These are phyloP conservation scores for Penicillium coprophilum DNA, from an alignment of 495 filamentous ascomycete species.

Conservation along the genomic window DNA sequence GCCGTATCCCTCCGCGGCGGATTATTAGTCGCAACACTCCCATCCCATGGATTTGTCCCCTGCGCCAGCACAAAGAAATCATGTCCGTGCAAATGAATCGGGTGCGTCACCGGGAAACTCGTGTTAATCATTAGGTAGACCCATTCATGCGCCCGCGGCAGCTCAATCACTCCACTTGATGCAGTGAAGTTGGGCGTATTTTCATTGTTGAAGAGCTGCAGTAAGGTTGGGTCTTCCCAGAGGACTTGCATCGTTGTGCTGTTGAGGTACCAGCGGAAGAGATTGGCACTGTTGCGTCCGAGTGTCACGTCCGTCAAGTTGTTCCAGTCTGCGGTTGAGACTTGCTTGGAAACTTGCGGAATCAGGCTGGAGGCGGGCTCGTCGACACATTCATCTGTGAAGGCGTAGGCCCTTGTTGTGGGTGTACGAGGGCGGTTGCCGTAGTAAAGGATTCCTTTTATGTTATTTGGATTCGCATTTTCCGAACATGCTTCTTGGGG, in stretches of 20 bases:
- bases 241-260: constrained; percentile 21
- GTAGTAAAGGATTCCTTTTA: constrained; percentile 60
- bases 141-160: constrained; percentile 58
- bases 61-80: constrained; percentile 31
- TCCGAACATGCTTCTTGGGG: constrained; percentile 48
- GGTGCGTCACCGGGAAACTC: constrained; percentile 17
- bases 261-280: constrained; percentile 31
- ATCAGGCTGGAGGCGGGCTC: constrained; percentile 10
- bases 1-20: constrained; percentile 46
- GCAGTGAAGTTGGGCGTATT: constrained; percentile 10
- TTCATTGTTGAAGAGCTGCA: constrained; percentile 21
- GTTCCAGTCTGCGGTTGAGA: constrained; percentile 16
- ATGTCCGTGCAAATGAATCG: constrained; percentile 31
- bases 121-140: constrained; percentile 50
- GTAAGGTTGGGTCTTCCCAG: constrained; percentile 26
- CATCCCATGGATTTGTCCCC: constrained; percentile 14
- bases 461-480: constrained; percentile 47
- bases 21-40: constrained; percentile 5
- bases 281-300: constrained; percentile 7
- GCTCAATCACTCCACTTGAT: constrained; percentile 19
- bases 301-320: constrained; percentile 16
- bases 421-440: constrained; percentile 29
- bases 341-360: constrained; percentile 16
- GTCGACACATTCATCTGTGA: constrained; percentile 15
- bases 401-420: constrained; percentile 8